Percentiles rank a stretch among this genome's conserved stretches.
phyloP scores from a whole-genome alignment of 371 early-diverging fungal species.

The Apophysomyces elegans region DNA sequence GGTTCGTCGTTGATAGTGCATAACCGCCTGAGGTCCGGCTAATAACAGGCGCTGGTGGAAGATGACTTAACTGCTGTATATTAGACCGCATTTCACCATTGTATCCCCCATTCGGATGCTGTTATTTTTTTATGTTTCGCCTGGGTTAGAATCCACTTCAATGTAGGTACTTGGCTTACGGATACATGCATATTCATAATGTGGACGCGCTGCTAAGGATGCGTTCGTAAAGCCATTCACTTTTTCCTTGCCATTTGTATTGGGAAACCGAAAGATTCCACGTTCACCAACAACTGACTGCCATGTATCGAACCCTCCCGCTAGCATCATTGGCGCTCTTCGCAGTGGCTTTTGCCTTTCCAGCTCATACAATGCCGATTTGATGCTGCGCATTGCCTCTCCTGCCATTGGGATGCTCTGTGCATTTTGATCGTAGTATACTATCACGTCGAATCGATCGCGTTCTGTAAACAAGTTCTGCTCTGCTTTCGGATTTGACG shows the following conservation, averaged over 20 bases:
- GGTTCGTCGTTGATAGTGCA: constrained; percentile 15
- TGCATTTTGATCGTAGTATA: constrained; percentile 70
- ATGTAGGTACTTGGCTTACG: background rate
- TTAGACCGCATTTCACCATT: constrained; percentile 13
- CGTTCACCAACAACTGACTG: constrained; percentile 40
- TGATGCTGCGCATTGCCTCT: constrained; percentile 31
- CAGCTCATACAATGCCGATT: constrained; percentile 51
- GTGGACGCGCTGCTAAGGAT: background rate
- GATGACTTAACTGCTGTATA: constrained; percentile 26
- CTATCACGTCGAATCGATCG: constrained; percentile 66
- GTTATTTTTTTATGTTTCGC: background rate
- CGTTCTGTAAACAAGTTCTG: constrained; percentile 62
- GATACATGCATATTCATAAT: background rate
- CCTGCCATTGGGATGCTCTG: constrained; percentile 9
- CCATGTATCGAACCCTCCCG: constrained; percentile 85
- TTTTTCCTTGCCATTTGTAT: background rate
- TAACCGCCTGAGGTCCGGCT: constrained; percentile 11
- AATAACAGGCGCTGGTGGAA: constrained; percentile 7
- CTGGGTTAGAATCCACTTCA: background rate
- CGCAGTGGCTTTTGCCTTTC: constrained; percentile 50
- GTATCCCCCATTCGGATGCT: background rate
- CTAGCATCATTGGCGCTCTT: constrained; percentile 65
- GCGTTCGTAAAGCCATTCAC: background rate
- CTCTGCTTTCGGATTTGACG: constrained; percentile 44
- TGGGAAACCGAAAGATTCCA: constrained; percentile 37